phyloP scores from a whole-genome alignment of 2,329 filamentous ascomycete species.

The Sclerotiophoma versabilis region DNA sequence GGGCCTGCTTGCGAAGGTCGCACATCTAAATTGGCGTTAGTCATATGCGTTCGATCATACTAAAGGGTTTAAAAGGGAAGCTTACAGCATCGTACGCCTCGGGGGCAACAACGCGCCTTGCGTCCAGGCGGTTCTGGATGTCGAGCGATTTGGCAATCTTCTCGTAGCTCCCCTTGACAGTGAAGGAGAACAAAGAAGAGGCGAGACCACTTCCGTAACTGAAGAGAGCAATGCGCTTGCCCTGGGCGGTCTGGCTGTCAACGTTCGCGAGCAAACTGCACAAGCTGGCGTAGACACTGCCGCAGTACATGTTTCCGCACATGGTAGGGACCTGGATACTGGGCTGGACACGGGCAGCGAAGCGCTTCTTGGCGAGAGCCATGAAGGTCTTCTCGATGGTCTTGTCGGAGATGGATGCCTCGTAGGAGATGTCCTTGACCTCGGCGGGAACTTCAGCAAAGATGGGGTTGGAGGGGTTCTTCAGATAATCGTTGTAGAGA shows the following conservation, averaged over 20 bases:
- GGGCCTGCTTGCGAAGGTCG: constrained; percentile 59
- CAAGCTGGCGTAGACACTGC: constrained; percentile 60
- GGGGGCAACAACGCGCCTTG: constrained; percentile 54
- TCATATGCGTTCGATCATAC: constrained; percentile 20
- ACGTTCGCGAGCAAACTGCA: constrained; percentile 58
- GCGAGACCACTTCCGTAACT: constrained; percentile 62
- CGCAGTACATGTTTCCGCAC: constrained; percentile 65
- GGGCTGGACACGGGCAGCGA: constrained; percentile 58
- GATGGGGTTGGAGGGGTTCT: constrained; percentile 55
- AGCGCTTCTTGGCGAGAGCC: constrained; percentile 60
- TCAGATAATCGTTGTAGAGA: constrained; percentile 61
- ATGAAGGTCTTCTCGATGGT: constrained; percentile 62
- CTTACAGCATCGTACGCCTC: constrained; percentile 58
- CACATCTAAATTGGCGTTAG: constrained; percentile 55
- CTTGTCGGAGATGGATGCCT: constrained; percentile 59
- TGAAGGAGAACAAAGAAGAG: constrained; percentile 59
- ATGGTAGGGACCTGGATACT: constrained; percentile 59
- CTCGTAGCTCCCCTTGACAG: constrained; percentile 55
- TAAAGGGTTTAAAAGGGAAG: constrained; percentile 15
- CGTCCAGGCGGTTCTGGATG: constrained; percentile 55
- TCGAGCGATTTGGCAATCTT: constrained; percentile 58
- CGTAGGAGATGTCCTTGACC: constrained; percentile 55
- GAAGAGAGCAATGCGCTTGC: constrained; percentile 61
- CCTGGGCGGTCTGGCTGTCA: constrained; percentile 53
- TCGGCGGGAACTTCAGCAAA: constrained; percentile 60